Base-by-base conservation (phyloP, 768 basidiomycete genomes). In the Naganishia onofrii region DNA sequence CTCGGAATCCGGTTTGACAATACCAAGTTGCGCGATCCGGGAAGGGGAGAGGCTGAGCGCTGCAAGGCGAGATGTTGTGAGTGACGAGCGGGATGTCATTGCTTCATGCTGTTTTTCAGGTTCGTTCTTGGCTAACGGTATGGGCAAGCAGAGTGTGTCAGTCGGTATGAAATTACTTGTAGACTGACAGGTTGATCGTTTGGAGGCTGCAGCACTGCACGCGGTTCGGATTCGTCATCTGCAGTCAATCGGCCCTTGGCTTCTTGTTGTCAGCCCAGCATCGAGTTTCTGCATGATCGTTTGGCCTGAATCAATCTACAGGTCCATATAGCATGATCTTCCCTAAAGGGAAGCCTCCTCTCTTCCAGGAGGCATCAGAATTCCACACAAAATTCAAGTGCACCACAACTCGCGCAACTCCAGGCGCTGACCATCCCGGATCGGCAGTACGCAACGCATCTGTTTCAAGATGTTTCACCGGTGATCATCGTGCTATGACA, bases 41-140 rank as follows among this genome's bases (percentile, higher is more conserved):
- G 60, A 63, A 1, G 60, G 60, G 8, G 60, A 63, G 26, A 63
- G 60, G 42, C 36, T 42, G 21, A 63, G 60, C 5, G 60, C 60
- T 26, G 60, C 60, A 13, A 63, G 60, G 13, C 60, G 60, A 0
- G 60, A 26, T n/a, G 60, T 28, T 9, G 60, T 44, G 42, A 63
- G 42, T 36, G 60, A 63, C 2, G 60, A 44, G 36, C 42, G 60
- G 26, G 36, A 13, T 8, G 42, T 29, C 60, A 63, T 63, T 56
- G 57, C 32, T 58, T 23, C 48, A 51, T 51, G 48, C 3, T 51
- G 7, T 17, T 42, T 7, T 10, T 42, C 9, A 17, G 42, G 2
- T 10, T 7, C 15, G 36, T 36, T 12, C n/a, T n/a, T n/a, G n/a
- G n/a, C n/a, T n/a, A n/a, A n/a, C n/a, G n/a, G n/a, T n/a, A 36